phyloP scores from a whole-genome alignment of 176 grass and related monocot genomes.

The Areca catechu region DNA sequence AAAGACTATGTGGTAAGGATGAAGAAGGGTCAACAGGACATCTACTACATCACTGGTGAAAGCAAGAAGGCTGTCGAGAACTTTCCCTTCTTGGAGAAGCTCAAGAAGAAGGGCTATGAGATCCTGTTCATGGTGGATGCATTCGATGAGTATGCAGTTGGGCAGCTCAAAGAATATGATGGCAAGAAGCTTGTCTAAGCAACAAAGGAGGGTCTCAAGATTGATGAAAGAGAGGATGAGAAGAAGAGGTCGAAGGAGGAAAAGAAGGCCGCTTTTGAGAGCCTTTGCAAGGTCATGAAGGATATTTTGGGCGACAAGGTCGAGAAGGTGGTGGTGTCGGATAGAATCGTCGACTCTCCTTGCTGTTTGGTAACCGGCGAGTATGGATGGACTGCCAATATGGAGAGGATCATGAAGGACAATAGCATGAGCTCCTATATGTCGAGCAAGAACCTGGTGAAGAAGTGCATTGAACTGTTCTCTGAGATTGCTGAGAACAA shows the following conservation, averaged over 20 bases:
- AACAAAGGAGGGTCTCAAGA: constrained; percentile 33
- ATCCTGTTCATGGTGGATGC: constrained; percentile 46
- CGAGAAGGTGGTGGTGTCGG: constrained; percentile 41
- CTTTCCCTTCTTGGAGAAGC: constrained; percentile 43
- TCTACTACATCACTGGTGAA: constrained; percentile 48
- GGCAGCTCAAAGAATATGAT: constrained; percentile 40
- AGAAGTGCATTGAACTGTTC: too few relatives aligned
- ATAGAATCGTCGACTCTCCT: constrained; percentile 33
- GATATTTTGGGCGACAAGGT: constrained; percentile 36
- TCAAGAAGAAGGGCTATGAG: constrained; percentile 41
- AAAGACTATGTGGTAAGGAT: constrained; percentile 42
- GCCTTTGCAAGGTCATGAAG: constrained; percentile 46
- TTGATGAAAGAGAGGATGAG: constrained; percentile 33
- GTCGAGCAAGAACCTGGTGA: too few relatives aligned
- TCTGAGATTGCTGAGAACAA: too few relatives aligned
- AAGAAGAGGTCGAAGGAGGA: constrained; percentile 37
- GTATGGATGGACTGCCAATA: constrained; percentile 51
- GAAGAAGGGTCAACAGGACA: constrained; percentile 43
- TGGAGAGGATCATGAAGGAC: constrained; percentile 53
- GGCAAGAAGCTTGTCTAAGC: constrained; percentile 34
- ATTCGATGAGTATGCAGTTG: constrained; percentile 37
- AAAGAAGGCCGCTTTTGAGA: constrained; percentile 25
- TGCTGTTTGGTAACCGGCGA: constrained; percentile 45
- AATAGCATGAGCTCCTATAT: constrained; percentile 32
- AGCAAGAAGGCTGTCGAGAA: constrained; percentile 51